Evolutionary conservation across 2,329 filamentous ascomycete genomes (phyloP).

Genomic region (Cadophora sp.): DNA sequence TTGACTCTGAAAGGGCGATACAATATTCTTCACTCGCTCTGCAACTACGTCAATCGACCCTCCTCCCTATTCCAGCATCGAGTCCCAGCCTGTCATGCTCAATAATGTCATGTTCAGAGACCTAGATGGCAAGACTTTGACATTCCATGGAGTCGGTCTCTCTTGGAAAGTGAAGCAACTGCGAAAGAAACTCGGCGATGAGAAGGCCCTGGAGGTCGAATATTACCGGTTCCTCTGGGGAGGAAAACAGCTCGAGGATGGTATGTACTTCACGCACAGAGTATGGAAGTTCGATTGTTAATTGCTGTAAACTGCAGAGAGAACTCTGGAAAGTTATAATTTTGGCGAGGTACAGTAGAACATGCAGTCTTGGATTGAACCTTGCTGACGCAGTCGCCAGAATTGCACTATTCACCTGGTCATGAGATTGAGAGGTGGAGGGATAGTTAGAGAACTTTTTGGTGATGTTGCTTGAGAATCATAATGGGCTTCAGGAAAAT

Average conservation of each 20-base stretch:
- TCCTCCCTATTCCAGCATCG: constrained; percentile 14
- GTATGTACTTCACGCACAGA: not conserved
- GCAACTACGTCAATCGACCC: constrained; percentile 13
- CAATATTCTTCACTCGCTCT: constrained; percentile 23
- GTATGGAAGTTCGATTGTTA: not conserved
- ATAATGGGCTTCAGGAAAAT: too few relatives aligned
- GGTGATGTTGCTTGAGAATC: too few relatives aligned
- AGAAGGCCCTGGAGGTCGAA: constrained; percentile 19
- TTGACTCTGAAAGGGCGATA: constrained; percentile 15
- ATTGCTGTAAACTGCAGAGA: constrained; percentile 7
- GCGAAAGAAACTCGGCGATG: constrained; percentile 14
- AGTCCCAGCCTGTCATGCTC: constrained; percentile 6
- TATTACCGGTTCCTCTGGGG: constrained; percentile 21
- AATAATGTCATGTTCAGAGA: constrained; percentile 20
- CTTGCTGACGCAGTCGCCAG: not conserved
- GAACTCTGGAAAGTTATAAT: constrained; percentile 18
- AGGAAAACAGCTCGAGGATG: constrained; percentile 21
- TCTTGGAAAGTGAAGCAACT: constrained; percentile 20
- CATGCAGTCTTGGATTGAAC: not conserved
- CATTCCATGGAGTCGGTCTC: constrained; percentile 1
- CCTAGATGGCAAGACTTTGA: constrained; percentile 19
- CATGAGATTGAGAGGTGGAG: constrained; percentile 14
- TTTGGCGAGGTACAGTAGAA: constrained; percentile 8
- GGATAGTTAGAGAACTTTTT: not conserved
- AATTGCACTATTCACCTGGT: constrained; percentile 21